These are phyloP conservation scores for Mycena amicta DNA, from an alignment of 768 basidiomycete genomes.

Conservation along the genomic window DNA sequence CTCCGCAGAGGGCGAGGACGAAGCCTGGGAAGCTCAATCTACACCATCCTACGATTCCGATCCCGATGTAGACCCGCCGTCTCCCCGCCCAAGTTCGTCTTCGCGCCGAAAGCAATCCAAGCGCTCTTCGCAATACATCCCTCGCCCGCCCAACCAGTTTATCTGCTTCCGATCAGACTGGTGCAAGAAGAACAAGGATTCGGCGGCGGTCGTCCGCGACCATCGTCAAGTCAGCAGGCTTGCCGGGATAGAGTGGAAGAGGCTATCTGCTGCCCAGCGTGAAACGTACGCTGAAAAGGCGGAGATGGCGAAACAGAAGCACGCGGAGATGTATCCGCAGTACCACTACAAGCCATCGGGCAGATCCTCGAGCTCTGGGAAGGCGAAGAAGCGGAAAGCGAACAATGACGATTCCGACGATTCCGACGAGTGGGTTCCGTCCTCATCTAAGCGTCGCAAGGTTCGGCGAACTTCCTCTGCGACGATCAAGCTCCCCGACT, in stretches of 20 bases:
- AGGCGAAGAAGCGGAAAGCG: constrained; percentile 38
- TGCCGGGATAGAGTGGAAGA: constrained; percentile 64
- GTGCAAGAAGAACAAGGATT: constrained; percentile 53
- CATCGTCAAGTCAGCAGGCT: constrained; percentile 71
- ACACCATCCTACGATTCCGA: background rate
- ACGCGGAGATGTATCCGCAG: constrained; percentile 41
- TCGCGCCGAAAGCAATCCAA: too few species aligned
- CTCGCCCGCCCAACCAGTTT: constrained; percentile 77
- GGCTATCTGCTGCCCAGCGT: constrained; percentile 43
- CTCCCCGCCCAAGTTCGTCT: too few species aligned
- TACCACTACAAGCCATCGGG: constrained; percentile 57
- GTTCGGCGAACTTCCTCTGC: background rate
- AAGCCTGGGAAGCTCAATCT: background rate
- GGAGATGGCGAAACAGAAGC: constrained; percentile 40
- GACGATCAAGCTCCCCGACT: too few species aligned
- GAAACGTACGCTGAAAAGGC: constrained; percentile 46
- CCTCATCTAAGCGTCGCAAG: constrained; percentile 12
- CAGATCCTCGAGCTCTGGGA: constrained; percentile 17
- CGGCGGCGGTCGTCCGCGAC: constrained; percentile 50
- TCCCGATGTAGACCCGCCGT: constrained; percentile 2
- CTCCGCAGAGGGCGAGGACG: background rate
- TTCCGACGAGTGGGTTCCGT: constrained; percentile 35
- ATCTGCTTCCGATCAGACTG: constrained; percentile 70
- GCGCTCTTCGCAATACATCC: constrained; percentile 45
- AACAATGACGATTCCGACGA: constrained; percentile 35